Base-by-base conservation (phyloP, 2,329 filamentous ascomycete genomes). In the Drechslerella stenobrocha region DNA sequence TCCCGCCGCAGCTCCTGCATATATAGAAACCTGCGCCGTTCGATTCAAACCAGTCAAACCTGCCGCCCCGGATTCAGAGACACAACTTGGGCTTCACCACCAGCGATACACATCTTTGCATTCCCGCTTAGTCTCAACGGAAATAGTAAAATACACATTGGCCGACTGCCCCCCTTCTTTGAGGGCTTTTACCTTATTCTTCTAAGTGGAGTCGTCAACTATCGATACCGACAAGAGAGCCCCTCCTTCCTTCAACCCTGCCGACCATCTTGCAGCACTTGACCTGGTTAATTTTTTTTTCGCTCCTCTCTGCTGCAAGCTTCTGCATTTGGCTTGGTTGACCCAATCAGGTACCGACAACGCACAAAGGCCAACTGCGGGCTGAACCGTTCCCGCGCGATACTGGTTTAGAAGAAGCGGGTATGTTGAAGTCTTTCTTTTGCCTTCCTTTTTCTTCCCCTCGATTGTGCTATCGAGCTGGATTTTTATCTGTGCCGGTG, bases 311-410 rank as follows among this genome's bases (percentile, higher is more conserved):
- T 30, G 28, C 63, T 60, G 63, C 63, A 67, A 60, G 63, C 55
- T 60, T 45, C 63, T 67, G 63, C 63, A 67, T 67, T 59, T 51
- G 63, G 63, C 55, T 60, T 67, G 55, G 45, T 58, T 60, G 37
- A 67, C 63, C 63, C 63, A 67, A 67, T 67, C 63, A 67, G 50
- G 63, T 67, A 67, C 63, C 63, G 63, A 67, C 63, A 67, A 67
- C 63, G 63, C 63, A 67, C 63, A 67, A 60, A 60, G 40, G 63
- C 55, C 55, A 67, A 67, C 60, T 67, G 55, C 63, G 50, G 63
- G 63, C 55, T 67, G 63, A 67, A 67, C 63, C 55, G 50, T 67
- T 67, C 63, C n/a, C 63, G 63, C 63, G 60, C 63, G 63, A 67
- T 55, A 60, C 55, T 52, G 56, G 56, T 46, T 48, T 46, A 34